These are phyloP conservation scores for Fusarium proliferatum DNA, from an alignment of 2,329 filamentous ascomycete species.

Conservation along the genomic window DNA sequence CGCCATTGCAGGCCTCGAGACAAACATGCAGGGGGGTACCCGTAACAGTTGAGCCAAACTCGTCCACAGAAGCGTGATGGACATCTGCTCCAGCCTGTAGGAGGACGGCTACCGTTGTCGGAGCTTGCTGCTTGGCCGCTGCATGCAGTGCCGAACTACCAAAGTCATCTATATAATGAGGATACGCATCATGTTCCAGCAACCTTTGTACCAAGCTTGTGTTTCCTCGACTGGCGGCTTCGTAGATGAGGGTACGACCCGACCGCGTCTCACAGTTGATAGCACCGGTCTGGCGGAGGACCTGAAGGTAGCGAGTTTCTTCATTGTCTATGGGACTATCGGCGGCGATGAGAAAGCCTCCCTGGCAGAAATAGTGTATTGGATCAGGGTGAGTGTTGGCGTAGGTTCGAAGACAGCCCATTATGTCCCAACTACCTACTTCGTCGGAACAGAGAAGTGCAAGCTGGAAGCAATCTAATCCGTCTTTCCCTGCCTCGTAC, in stretches of 20 bases:
- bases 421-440: neutral
- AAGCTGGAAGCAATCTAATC: neutral
- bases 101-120: neutral
- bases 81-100: neutral
- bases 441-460: neutral
- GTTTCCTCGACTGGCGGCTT: neutral
- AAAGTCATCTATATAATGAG: neutral
- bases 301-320: neutral
- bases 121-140: neutral
- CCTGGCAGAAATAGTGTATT: neutral
- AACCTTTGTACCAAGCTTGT: neutral
- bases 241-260: neutral
- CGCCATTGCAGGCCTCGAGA: neutral
- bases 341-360: neutral
- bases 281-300: neutral
- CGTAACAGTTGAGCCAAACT: neutral
- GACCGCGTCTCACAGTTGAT: neutral
- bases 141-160: neutral
- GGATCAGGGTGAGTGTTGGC: neutral
- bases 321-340: neutral
- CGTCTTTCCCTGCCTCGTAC: neutral
- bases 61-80: neutral
- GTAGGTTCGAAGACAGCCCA: neutral
- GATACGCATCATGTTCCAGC: neutral
- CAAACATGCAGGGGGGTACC: neutral